Evolutionary conservation across 805 yeast genomes (phyloP).

Genomic region (Saccharomycopsis oosterbeekiorum): DNA sequence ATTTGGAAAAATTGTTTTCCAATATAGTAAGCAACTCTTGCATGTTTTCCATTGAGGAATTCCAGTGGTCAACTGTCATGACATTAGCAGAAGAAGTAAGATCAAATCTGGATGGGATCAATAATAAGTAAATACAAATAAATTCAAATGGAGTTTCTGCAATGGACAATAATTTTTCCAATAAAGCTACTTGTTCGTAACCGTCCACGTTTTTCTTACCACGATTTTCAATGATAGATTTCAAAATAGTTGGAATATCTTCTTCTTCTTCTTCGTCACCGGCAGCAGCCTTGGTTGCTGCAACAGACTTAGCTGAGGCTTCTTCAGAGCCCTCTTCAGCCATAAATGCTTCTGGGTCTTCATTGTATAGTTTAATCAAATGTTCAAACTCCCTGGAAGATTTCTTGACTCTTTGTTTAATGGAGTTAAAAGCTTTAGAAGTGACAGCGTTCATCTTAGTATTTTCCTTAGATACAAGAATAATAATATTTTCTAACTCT

Average conservation of each 20-base stretch:
- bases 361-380: slow-evolving; percentile 49
- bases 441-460: slow-evolving; percentile 71
- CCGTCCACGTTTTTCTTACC: slow-evolving; percentile 93
- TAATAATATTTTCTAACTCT: slow-evolving; percentile 56
- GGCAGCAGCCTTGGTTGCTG: slow-evolving; percentile 21
- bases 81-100: slow-evolving; percentile 53
- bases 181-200: slow-evolving; percentile 58
- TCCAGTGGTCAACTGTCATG: slow-evolving; percentile 80
- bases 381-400: slow-evolving; percentile 57
- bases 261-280: slow-evolving; percentile 30
- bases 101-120: slow-evolving; percentile 86
- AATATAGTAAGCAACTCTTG: slow-evolving; percentile 53
- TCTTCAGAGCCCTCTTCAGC: slow-evolving; percentile 31
- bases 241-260: slow-evolving; percentile 61
- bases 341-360: slow-evolving; percentile 68
- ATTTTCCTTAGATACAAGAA: slow-evolving; percentile 41
- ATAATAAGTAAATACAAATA: slow-evolving; percentile 66
- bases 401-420: slow-evolving; percentile 82
- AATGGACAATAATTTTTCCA: slow-evolving; percentile 50
- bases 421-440: slow-evolving; percentile 77
- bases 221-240: slow-evolving; percentile 73
- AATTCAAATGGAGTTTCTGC: slow-evolving; percentile 58
- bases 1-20: slow-evolving; percentile 47
- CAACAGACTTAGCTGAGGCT: slow-evolving; percentile 20
- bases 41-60: slow-evolving; percentile 53